These are phyloP conservation scores for Saturnispora dispora DNA, from an alignment of 805 yeast genomes.

Conservation along the genomic window DNA sequence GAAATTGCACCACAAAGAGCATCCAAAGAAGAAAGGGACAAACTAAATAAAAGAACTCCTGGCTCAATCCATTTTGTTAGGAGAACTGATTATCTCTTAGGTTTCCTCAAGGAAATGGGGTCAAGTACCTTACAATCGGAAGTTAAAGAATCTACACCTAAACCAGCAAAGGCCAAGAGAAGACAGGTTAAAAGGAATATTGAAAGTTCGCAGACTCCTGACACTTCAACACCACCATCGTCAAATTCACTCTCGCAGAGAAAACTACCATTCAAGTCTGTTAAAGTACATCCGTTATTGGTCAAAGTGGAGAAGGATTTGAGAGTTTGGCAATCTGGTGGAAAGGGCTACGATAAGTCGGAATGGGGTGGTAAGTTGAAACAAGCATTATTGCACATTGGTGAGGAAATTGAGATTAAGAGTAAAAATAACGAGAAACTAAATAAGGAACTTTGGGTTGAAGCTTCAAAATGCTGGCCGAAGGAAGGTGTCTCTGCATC, in stretches of 20 bases:
- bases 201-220: conserved; percentile 21
- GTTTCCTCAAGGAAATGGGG: conserved; percentile 47
- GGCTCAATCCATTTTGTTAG: conserved; percentile 88
- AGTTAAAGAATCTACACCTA: conserved; percentile 7
- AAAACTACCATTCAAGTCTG: conserved; percentile 6
- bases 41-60: conserved; percentile 58
- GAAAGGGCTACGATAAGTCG: conserved; percentile 26
- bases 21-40: conserved; percentile 31
- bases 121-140: not conserved
- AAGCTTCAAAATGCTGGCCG: conserved; percentile 29
- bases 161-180: conserved; percentile 17
- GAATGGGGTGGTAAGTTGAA: conserved; percentile 26
- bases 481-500: conserved; percentile 25
- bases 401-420: conserved; percentile 24
- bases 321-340: conserved; percentile 25
- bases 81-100: conserved; percentile 78
- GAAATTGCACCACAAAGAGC: conserved; percentile 32
- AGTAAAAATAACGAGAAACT: conserved; percentile 15
- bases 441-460: conserved; percentile 24
- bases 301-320: conserved; percentile 24
- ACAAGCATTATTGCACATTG: conserved; percentile 23
- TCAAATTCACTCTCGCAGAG: conserved; percentile 3
- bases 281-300: conserved; percentile 17
- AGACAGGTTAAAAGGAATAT: conserved; percentile 14
- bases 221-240: conserved; percentile 6